phyloP scores from a whole-genome alignment of 495 filamentous ascomycete species.

The Lichina pygmaea region DNA sequence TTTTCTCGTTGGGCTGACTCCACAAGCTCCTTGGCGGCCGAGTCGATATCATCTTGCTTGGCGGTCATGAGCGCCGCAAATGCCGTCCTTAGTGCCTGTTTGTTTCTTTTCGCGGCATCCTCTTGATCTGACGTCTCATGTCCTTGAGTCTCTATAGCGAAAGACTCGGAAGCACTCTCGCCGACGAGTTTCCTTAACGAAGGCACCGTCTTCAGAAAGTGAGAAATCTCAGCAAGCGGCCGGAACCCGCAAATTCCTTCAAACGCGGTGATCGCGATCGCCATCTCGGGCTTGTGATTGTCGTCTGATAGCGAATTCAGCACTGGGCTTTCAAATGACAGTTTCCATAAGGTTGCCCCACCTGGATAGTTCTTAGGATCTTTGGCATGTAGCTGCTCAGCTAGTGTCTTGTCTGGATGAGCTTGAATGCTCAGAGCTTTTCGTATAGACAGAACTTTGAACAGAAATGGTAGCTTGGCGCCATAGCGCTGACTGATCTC shows the following conservation, averaged over 20 bases:
- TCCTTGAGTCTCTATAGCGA: slow-evolving; percentile 36
- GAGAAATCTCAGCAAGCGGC: slow-evolving; percentile 57
- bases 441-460: slow-evolving; percentile 84
- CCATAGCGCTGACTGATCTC: slow-evolving; percentile 47
- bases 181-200: slow-evolving; percentile 56
- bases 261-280: slow-evolving; percentile 86
- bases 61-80: slow-evolving; percentile 66
- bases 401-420: slow-evolving; percentile 93
- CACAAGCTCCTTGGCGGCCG: slow-evolving; percentile 38
- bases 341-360: slow-evolving; percentile 4
- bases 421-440: slow-evolving; percentile 95
- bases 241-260: slow-evolving; percentile 92
- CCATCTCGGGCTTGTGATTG: slow-evolving; percentile 99
- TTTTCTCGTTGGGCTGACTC: slow-evolving; percentile 36
- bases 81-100: slow-evolving; percentile 42
- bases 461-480: slow-evolving; percentile 72
- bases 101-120: slow-evolving; percentile 36
- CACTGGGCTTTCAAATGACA: background rate
- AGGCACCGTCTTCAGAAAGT: slow-evolving; percentile 53
- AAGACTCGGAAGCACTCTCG: slow-evolving; percentile 34
- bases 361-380: slow-evolving; percentile 86
- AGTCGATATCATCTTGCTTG: slow-evolving; percentile 31
- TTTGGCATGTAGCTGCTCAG: slow-evolving; percentile 58
- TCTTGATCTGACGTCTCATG: slow-evolving; percentile 32
- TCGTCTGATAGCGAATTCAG: slow-evolving; percentile 30